These are phyloP conservation scores for Botrytis elliptica DNA, from an alignment of 2,329 filamentous ascomycete genomes.

Conservation along the genomic window DNA sequence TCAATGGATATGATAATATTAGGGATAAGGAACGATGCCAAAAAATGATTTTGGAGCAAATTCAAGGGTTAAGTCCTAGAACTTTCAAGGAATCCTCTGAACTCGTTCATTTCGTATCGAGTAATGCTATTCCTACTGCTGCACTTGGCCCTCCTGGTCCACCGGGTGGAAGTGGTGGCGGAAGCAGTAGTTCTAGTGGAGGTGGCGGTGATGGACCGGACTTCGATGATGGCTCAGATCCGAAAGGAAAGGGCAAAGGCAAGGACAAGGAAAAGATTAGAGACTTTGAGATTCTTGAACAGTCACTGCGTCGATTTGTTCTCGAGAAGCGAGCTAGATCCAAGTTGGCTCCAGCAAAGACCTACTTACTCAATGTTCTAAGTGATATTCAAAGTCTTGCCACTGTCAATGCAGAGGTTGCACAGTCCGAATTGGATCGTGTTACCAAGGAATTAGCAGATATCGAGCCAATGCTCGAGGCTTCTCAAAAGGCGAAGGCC, in stretches of 20 bases:
- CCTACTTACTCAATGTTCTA: slow-evolving; percentile 90
- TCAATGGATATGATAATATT: slow-evolving; percentile 95
- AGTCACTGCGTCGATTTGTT: slow-evolving; percentile 86
- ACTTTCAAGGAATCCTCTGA: slow-evolving; percentile 92
- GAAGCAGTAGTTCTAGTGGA: slow-evolving; percentile 54
- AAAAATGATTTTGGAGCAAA: slow-evolving; percentile 89
- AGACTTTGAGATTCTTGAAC: slow-evolving; percentile 87
- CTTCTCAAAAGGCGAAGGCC: slow-evolving; percentile 74
- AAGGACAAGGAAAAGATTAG: slow-evolving; percentile 85
- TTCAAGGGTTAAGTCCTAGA: slow-evolving; percentile 80
- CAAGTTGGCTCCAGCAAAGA: slow-evolving; percentile 92
- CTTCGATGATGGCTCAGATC: slow-evolving; percentile 50
- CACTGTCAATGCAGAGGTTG: slow-evolving; percentile 82
- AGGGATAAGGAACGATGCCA: slow-evolving; percentile 87
- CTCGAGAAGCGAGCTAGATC: slow-evolving; percentile 93
- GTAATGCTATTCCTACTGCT: slow-evolving; percentile 83
- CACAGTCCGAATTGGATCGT: slow-evolving; percentile 78
- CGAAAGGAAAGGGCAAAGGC: slow-evolving; percentile 67
- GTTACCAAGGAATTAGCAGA: slow-evolving; percentile 77
- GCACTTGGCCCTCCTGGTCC: slow-evolving; percentile 45
- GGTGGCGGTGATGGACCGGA: slow-evolving; percentile 49
- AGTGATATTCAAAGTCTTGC: slow-evolving; percentile 83
- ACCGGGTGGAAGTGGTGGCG: slow-evolving; percentile 53
- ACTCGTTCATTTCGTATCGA: slow-evolving; percentile 96
- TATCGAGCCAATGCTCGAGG: slow-evolving; percentile 81